Evolutionary conservation across 2,329 filamentous ascomycete genomes (phyloP).

Genomic region (Penicillium hordei): DNA sequence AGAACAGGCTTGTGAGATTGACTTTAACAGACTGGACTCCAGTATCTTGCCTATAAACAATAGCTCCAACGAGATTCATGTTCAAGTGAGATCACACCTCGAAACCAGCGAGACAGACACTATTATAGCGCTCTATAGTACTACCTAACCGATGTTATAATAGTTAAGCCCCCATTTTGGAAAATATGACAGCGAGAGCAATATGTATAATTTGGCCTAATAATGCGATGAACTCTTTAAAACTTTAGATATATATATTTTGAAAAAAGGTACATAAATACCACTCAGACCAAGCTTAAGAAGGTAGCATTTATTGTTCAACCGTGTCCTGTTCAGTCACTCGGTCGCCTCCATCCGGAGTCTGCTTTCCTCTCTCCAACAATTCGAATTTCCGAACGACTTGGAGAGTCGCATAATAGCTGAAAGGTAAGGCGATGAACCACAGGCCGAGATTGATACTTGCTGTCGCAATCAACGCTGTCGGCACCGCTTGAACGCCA

Average conservation of each 20-base stretch:
- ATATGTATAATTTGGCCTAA: neutral
- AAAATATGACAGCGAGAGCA: no score
- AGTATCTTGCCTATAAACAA: no score
- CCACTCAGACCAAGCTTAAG: neutral
- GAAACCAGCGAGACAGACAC: no score
- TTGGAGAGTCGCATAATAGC: slow-evolving; percentile 46
- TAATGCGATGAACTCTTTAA: neutral
- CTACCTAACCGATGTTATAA: no score
- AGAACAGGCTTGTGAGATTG: no score
- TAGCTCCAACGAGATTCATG: no score
- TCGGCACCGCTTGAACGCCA: slow-evolving; percentile 48
- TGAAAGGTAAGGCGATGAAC: slow-evolving; percentile 46
- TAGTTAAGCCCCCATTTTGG: no score
- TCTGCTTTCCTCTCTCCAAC: neutral
- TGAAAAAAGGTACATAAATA: no score
- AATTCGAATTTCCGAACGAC: slow-evolving; percentile 43
- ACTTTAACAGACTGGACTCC: no score
- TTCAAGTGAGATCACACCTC: no score
- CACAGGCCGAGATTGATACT: slow-evolving; percentile 47
- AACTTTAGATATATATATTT: neutral
- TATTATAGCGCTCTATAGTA: no score
- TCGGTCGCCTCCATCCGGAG: neutral
- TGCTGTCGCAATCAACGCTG: slow-evolving; percentile 45
- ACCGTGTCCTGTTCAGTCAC: neutral
- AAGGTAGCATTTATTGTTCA: neutral